Evolutionary conservation across 2,329 filamentous ascomycete species (phyloP), one percentile per base, ranked within the genome.

Genomic region (Teratosphaeria pseudoeucalypti): DNA sequence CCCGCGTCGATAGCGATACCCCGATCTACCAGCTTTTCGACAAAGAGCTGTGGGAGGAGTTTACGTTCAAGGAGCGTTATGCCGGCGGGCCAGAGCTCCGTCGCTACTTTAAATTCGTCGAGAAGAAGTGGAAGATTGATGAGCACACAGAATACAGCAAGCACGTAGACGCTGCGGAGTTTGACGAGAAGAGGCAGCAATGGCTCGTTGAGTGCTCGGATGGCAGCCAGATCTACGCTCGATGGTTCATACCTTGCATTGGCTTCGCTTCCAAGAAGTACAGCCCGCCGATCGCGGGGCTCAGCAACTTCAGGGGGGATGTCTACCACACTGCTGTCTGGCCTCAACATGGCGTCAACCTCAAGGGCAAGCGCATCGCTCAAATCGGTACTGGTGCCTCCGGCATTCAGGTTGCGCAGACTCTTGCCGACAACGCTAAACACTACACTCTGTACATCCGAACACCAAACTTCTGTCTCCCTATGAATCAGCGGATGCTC

Each of bases 331-430:
- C 53, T 69, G 85, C 57, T 79, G 78, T 69, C 82, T 84, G 67
- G 82, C 85, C 64, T 75, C 75, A 59, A 73, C 77, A 23, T 2
- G 75, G 79, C 4, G 74, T 86, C 23, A 76, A 81, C 57, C 77
- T 85, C 23, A 77, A 77, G 54, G 78, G 77, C 52, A 87, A 87
- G 70, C 76, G 79, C 11, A 79, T 83, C 56, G 85, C 80, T 12
- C 78, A 87, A 57, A 81, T 88, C 39, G 85, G 85, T 12, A 86
- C 83, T 0, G 85, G 85, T 1, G 81, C 84, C 0, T 83, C 83
- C 0, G 85, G 84, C 1, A 80, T 87, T 2, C 85, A 88, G 66
- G 79, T 85, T 32, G 53, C 53, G 16, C 53, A 54, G 23, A 37
- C 27, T 3, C 27, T 54, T 10, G 53, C 27, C 53, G 53, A 54